Base-by-base conservation (phyloP, 2,329 filamentous ascomycete species). In the Rosellinia necatrix region DNA sequence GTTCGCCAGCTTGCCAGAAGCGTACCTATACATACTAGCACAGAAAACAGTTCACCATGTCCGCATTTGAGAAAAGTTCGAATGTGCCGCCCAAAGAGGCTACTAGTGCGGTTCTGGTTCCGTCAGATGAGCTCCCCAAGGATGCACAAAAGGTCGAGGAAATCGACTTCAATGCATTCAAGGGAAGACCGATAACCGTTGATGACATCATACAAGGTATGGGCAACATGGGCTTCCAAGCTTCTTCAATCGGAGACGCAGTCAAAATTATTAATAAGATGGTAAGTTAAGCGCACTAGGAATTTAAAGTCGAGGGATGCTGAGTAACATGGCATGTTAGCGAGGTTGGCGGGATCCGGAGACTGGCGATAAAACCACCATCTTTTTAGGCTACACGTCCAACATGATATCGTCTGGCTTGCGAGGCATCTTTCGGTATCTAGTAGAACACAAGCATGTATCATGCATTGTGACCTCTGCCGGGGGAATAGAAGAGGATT, bases 401-500 rank as follows among this genome's bases (percentile, higher is more conserved):
- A 99, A 99, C 72, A 82, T 99, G 66, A 97, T 99, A 68, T 97
- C 94, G 0, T 99, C 93, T 3, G 94, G 94, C 7, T 83, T 99
- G 25, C 86, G 94, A 50, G 92, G 96, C 64, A 92, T 92, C 30
- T 79, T 99, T 63, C 90, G 94, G 53, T 99, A 92, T 77, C 84
- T 99, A 1, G 92, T 96, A 40, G 84, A 97, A 76, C 92, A 99
- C 76, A 88, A 87, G 61, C 92, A 97, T 71, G 87, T 99, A 61
- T 94, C 91, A 1, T 90, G 89, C 64, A 91, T 99, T 68, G 94
- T 99, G 58, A 96, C 94, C 21, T 96, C 94, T 0, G 94, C 94
- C 0, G 94, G 94, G 40, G 94, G 94, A 46, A 85, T 99, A 49
- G 94, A 99, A 74, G 94, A 99, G 72, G 94, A 99, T 74, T 87